These are phyloP conservation scores for Penicillium salamii DNA, from an alignment of 495 filamentous ascomycete genomes.

Conservation along the genomic window DNA sequence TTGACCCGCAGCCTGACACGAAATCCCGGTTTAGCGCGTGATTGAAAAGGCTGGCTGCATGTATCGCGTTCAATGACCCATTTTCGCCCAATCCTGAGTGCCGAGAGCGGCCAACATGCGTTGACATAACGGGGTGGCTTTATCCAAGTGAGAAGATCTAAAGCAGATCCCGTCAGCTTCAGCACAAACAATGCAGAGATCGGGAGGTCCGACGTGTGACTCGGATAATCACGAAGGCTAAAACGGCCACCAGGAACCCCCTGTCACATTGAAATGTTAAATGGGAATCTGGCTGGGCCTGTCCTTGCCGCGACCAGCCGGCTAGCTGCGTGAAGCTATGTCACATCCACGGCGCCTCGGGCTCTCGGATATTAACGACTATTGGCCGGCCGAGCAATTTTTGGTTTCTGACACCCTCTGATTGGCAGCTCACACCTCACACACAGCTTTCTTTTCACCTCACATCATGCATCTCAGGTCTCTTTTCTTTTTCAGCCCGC, in stretches of 20 bases:
- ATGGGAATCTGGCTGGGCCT: conserved; percentile 1
- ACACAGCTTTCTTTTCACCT: conserved; percentile 6
- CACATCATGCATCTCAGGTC: not conserved
- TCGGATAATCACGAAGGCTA: not conserved
- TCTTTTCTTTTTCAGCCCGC: not conserved
- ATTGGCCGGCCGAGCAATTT: conserved; percentile 12
- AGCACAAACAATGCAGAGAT: conserved; percentile 3
- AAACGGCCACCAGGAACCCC: conserved; percentile 13
- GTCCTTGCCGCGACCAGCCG: conserved; percentile 15
- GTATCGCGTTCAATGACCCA: conserved; percentile 13
- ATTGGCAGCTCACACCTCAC: conserved; percentile 14
- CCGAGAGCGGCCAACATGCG: not conserved
- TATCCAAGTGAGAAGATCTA: too few relatives aligned
- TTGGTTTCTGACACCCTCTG: conserved; percentile 6
- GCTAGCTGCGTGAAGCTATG: conserved; percentile 15
- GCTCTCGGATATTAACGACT: not conserved
- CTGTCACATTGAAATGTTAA: not conserved
- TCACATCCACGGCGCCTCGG: conserved; percentile 13
- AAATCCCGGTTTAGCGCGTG: conserved; percentile 25
- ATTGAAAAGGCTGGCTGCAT: conserved; percentile 27
- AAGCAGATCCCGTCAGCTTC: not conserved
- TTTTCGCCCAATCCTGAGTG: conserved; percentile 7
- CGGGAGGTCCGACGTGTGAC: not conserved
- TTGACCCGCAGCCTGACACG: conserved; percentile 14
- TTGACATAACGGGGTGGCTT: too few relatives aligned